These are phyloP conservation scores for Globisporangium middletonii DNA, from an alignment of 352 stramenopile genomes.

Conservation along the genomic window DNA sequence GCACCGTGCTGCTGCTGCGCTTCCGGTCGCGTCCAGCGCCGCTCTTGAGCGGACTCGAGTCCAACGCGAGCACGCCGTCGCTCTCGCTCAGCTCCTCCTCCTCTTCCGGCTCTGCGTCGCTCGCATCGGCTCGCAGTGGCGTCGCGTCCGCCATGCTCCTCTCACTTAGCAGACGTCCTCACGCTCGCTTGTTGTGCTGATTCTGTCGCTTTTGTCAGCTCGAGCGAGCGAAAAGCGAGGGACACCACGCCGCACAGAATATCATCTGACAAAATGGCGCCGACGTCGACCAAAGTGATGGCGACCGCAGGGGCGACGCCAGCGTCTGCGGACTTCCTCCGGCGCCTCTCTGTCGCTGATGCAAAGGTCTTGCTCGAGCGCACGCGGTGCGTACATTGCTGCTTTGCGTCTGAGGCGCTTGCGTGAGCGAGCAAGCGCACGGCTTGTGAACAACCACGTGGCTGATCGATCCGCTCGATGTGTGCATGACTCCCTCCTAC, in stretches of 20 bases:
- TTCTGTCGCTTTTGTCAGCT: background rate
- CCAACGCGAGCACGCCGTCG: slow-evolving; percentile 2
- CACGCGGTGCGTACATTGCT: slow-evolving; percentile 38
- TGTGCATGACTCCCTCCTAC: background rate
- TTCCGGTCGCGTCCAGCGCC: slow-evolving; percentile 9
- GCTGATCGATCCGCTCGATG: background rate
- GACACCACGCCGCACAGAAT: background rate
- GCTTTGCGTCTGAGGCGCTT: too few relatives aligned
- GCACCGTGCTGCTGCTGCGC: slow-evolving; percentile 8
- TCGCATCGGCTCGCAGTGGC: background rate
- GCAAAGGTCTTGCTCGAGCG: slow-evolving; percentile 77
- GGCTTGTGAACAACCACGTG: too few relatives aligned
- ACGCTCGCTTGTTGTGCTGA: background rate
- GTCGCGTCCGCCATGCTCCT: slow-evolving; percentile 7
- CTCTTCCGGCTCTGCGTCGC: slow-evolving; percentile 10
- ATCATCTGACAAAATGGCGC: background rate
- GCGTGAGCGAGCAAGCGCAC: too few relatives aligned
- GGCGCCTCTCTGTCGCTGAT: slow-evolving; percentile 73
- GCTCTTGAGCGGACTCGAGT: slow-evolving; percentile 12
- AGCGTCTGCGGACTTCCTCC: slow-evolving; percentile 51
- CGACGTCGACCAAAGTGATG: slow-evolving; percentile 2
- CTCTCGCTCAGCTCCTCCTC: slow-evolving; percentile 8
- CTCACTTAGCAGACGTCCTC: background rate
- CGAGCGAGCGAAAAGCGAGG: background rate
- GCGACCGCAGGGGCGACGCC: background rate